phyloP scores from a whole-genome alignment of 2,329 filamentous ascomycete species.

The Aureobasidium namibiae region DNA sequence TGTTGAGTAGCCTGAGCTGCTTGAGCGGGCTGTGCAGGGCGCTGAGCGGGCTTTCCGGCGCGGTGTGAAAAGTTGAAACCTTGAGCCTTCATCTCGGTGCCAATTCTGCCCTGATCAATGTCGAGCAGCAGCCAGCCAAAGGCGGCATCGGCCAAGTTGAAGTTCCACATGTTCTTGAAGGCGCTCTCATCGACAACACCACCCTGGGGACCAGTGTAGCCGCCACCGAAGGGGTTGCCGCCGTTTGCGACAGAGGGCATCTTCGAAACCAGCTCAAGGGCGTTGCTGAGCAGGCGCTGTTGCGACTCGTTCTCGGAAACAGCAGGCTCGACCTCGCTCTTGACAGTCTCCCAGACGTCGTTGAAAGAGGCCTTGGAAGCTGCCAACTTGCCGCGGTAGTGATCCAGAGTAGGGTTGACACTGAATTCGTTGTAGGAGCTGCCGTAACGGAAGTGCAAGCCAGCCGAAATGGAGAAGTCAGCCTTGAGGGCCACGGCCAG shows the following conservation, averaged over 20 bases:
- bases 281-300: conserved; percentile 83
- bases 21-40: conserved; percentile 28
- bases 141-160: conserved; percentile 93
- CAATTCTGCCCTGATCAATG: conserved; percentile 89
- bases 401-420: conserved; percentile 93
- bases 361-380: conserved; percentile 98
- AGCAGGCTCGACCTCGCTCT: conserved; percentile 87
- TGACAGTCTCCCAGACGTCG: conserved; percentile 98
- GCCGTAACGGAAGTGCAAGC: conserved; percentile 95
- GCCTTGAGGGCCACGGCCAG: conserved; percentile 95
- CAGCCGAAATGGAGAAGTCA: conserved; percentile 95
- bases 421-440: conserved; percentile 99
- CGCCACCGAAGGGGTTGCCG: conserved; percentile 92
- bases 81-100: conserved; percentile 96
- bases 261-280: conserved; percentile 88
- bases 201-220: conserved; percentile 62
- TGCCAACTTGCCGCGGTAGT: conserved; percentile 96
- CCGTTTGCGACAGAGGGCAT: conserved; percentile 94
- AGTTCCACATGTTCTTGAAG: conserved; percentile 99
- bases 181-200: conserved; percentile 96
- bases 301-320: conserved; percentile 91
- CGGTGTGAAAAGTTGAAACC: conserved; percentile 99
- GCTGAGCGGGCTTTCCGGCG: conserved; percentile 58
- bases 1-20: conserved; percentile 28
- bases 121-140: conserved; percentile 95